These are phyloP conservation scores for Candida lessepsii DNA, from an alignment of 805 yeast genomes.

Conservation along the genomic window DNA sequence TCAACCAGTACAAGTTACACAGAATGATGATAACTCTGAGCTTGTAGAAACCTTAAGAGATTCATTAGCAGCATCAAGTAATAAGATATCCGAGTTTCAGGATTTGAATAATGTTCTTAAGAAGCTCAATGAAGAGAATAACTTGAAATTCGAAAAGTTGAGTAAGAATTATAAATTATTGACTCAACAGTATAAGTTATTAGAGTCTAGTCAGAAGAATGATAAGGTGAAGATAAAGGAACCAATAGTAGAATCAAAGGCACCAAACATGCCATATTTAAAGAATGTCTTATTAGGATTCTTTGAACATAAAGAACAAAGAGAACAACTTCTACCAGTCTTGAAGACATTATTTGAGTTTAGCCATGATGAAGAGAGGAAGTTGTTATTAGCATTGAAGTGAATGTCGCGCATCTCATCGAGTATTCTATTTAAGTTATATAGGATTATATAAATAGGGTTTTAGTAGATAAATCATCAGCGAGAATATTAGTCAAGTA, in stretches of 20 bases:
- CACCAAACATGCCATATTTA: slow-evolving; percentile 58
- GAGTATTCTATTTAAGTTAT: too few relatives aligned
- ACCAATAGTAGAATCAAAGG: slow-evolving; percentile 15
- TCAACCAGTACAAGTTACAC: not conserved
- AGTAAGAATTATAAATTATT: slow-evolving; percentile 67
- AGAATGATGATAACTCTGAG: slow-evolving; percentile 22
- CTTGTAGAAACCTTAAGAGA: slow-evolving; percentile 47
- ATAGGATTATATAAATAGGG: not conserved
- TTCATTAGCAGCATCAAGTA: slow-evolving; percentile 51
- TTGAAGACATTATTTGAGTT: slow-evolving; percentile 70
- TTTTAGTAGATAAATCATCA: not conserved
- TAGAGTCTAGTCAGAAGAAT: slow-evolving; percentile 29
- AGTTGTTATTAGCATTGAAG: slow-evolving; percentile 58
- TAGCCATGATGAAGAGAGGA: slow-evolving; percentile 67
- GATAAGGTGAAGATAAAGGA: not conserved
- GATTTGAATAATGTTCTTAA: slow-evolving; percentile 52
- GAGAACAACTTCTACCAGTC: slow-evolving; percentile 82
- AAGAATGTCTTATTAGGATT: slow-evolving; percentile 91
- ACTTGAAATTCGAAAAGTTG: slow-evolving; percentile 62
- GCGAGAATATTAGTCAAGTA: too few relatives aligned
- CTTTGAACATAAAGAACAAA: slow-evolving; percentile 88
- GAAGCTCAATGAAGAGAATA: slow-evolving; percentile 64
- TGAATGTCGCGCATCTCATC: slow-evolving; percentile 13
- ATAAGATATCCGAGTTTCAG: slow-evolving; percentile 56
- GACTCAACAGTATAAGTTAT: slow-evolving; percentile 54